Conservation (phyloP, 208 protist genomes). For the Novymonas esmeraldas region DNA sequence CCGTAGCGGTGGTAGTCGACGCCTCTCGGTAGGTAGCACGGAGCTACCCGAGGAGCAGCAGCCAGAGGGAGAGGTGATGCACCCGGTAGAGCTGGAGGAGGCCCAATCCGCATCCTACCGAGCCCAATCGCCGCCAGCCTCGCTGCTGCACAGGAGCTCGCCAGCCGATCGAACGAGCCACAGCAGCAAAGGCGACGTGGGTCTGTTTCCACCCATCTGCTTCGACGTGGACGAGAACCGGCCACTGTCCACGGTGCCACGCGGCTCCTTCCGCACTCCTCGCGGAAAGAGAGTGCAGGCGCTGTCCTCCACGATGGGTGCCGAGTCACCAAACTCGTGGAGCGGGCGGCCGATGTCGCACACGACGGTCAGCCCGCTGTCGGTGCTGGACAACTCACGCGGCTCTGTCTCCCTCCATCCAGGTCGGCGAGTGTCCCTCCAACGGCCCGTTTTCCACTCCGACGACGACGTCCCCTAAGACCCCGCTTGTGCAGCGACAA, state of each 20-base stretch:
- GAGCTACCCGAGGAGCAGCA: constrained; percentile 17
- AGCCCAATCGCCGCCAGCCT: not conserved
- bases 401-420: not conserved
- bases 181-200: not conserved
- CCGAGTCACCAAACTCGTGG: not conserved
- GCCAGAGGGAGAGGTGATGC: constrained; percentile 9
- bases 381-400: not conserved
- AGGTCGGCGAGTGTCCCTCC: constrained; percentile 7
- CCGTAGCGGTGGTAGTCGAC: not conserved
- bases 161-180: not conserved
- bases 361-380: not conserved
- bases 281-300: not conserved
- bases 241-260: not conserved
- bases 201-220: not conserved
- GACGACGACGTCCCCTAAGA: not conserved
- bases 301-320: not conserved
- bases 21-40: constrained; percentile 14
- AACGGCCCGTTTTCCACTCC: constrained; percentile 1
- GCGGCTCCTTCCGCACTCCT: not conserved
- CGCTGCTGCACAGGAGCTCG: not conserved
- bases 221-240: not conserved
- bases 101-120: too few relatives aligned
- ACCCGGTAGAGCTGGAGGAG: not conserved
- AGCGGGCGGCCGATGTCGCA: not conserved
- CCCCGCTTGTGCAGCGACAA: not conserved